Evolutionary conservation across 495 filamentous ascomycete genomes (phyloP).

Genomic region (Neurospora sublineolata): DNA sequence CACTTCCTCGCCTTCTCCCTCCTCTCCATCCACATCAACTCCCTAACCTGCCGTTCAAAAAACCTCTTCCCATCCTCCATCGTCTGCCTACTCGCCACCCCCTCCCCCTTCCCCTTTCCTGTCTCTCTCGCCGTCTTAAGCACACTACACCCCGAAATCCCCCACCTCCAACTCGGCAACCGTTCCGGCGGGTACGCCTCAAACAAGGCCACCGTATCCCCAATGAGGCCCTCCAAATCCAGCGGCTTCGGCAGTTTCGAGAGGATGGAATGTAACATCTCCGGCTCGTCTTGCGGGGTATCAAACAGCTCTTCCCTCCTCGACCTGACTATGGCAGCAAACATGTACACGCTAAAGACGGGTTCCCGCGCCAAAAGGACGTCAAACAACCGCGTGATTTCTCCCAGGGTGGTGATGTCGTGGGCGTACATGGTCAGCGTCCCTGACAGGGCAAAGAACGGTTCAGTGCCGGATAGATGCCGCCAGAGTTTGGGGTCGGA

Average conservation of each 20-base stretch:
- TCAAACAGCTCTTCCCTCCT: conserved; percentile 73
- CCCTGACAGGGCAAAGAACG: conserved; percentile 84
- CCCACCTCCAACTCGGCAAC: conserved; percentile 54
- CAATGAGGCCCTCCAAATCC: conserved; percentile 70
- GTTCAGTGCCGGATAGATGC: conserved; percentile 66
- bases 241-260: conserved; percentile 77
- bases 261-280: conserved; percentile 83
- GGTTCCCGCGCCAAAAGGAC: conserved; percentile 76
- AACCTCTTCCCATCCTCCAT: conserved; percentile 21
- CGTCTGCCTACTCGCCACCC: not conserved
- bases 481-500: conserved; percentile 54
- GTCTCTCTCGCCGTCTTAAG: conserved; percentile 64
- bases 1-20: conserved; percentile 39
- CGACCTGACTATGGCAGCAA: conserved; percentile 74
- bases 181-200: conserved; percentile 58
- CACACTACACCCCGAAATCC: conserved; percentile 62
- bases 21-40: conserved; percentile 52
- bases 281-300: conserved; percentile 72
- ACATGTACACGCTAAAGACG: conserved; percentile 78
- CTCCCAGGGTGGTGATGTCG: conserved; percentile 79
- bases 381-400: conserved; percentile 85
- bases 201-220: conserved; percentile 50
- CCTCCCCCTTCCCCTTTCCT: not conserved
- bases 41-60: conserved; percentile 57
- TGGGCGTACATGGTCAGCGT: conserved; percentile 93